Percentiles rank a stretch among this genome's conserved stretches.
Conservation (phyloP, 176 grass and related monocot species). For the Aechmea fasciata region DNA sequence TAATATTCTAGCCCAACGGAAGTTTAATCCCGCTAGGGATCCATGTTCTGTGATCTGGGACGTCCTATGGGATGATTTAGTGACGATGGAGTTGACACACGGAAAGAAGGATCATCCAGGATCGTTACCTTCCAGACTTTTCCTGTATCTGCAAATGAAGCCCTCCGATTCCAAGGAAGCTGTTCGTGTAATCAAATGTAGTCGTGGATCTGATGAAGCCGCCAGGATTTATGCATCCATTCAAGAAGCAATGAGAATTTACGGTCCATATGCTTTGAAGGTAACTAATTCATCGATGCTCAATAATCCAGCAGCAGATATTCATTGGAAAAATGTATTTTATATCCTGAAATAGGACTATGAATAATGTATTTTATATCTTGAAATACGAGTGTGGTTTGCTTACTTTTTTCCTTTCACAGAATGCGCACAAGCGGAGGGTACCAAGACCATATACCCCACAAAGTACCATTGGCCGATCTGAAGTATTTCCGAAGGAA, state of each 20-base stretch:
- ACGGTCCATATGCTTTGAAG: constrained; percentile 63
- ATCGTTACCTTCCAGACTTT: constrained; percentile 66
- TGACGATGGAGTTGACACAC: constrained; percentile 64
- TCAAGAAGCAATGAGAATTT: constrained; percentile 58
- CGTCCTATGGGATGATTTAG: constrained; percentile 82
- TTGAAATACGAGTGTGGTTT: neutral
- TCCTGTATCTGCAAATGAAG: constrained; percentile 79
- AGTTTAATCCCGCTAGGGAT: constrained; percentile 91
- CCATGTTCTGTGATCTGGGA: constrained; percentile 86
- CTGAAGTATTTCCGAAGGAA: constrained; percentile 38
- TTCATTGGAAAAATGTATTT: neutral
- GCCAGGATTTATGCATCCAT: constrained; percentile 57
- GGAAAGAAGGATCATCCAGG: constrained; percentile 80
- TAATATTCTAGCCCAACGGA: constrained; percentile 61
- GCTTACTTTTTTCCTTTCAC: constrained; percentile 18
- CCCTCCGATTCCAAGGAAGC: constrained; percentile 54
- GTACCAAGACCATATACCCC: constrained; percentile 85
- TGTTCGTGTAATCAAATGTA: constrained; percentile 68
- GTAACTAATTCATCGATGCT: constrained; percentile 24
- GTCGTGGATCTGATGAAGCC: constrained; percentile 56
- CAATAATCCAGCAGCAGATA: neutral
- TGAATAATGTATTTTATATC: neutral
- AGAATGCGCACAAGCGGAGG: constrained; percentile 80
- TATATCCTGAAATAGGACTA: neutral
- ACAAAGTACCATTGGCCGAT: constrained; percentile 23